A percentile compares a stretch with the other conserved stretches of the same genome.
These are phyloP conservation scores for Phaseolus coccineus DNA, from an alignment of 331 rosid species.

Conservation along the genomic window DNA sequence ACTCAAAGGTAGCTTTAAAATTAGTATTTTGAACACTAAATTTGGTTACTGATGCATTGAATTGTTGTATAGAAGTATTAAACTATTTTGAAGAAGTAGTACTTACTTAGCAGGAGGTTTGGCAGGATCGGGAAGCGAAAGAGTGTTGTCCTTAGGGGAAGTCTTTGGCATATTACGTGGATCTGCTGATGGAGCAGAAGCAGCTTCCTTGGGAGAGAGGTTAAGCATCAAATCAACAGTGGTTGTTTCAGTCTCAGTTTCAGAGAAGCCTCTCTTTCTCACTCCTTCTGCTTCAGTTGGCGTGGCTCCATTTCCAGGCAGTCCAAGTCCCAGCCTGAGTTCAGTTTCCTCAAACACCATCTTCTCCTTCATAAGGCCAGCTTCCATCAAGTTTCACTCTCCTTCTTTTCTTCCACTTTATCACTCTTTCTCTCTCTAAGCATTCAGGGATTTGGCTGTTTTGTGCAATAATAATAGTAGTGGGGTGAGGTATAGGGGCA, in stretches of 20 bases:
- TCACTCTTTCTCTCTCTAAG: constrained; percentile 52
- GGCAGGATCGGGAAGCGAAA: constrained; percentile 65
- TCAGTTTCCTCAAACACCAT: constrained; percentile 89
- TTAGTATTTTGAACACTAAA: no score
- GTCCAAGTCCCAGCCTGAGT: constrained; percentile 72
- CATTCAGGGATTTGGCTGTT: constrained; percentile 48
- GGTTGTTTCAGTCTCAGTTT: constrained; percentile 50
- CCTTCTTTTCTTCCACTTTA: constrained; percentile 36
- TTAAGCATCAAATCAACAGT: constrained; percentile 84
- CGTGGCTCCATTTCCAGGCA: constrained; percentile 67
- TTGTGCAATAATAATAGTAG: constrained; percentile 48
- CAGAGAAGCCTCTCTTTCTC: constrained; percentile 89
- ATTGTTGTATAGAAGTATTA: background rate
- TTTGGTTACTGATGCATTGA: background rate
- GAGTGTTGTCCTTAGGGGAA: constrained; percentile 55
- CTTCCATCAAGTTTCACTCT: constrained; percentile 46
- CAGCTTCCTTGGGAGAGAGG: constrained; percentile 66
- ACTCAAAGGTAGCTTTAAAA: no score
- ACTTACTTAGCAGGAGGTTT: constrained; percentile 91
- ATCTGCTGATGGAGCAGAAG: constrained; percentile 26
- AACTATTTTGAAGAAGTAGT: constrained; percentile 2
- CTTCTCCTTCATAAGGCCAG: constrained; percentile 41
- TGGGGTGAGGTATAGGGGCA: constrained; percentile 35
- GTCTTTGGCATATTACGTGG: constrained; percentile 46
- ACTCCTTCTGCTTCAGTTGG: constrained; percentile 28